Evolutionary conservation across 2,329 filamentous ascomycete species (phyloP), one percentile per base, ranked within the genome.

Genomic region (Cadophora malorum): DNA sequence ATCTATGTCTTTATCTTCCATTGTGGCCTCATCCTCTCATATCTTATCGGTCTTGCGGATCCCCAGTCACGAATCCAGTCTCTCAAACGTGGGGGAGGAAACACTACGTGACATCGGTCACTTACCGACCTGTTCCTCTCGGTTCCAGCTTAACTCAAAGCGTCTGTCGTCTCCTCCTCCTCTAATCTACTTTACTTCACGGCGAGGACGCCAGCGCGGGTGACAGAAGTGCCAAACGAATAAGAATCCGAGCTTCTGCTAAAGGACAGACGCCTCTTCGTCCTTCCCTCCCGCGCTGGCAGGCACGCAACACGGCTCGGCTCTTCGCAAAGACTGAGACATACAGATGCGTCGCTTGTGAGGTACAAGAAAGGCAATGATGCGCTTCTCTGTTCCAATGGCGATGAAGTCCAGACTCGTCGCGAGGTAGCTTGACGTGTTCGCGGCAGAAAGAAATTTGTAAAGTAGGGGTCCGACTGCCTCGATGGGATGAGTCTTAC

Each of bases 281-380:
- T 31, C n/a, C 12, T 25, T n/a, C 38, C 21, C 33, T 25, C n/a
- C n/a, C 21, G n/a, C n/a, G 19, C 45, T 21, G 45, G 45, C 56
- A 28, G 16, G 16, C 8, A 58, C 21, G 56, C 16, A 45, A 45
- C 33, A 59, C 56, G 56, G 35, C 56, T 59, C 56, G 56, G 56
- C 33, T 59, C 33, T 41, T 59, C 21, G 12, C 28, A 38, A 23
- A 8, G 4, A 23, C 8, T 38, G 55, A 58, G 55, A 53, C 52
- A 33, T 55, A 41, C 35, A 38, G 14, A 38, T 25, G 2, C 21
- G 55, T 25, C 55, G 7, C 21, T 28, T 41, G 53, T 59, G 3
- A 12, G 19, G 55, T 23, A 41, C 33, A 23, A 59, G 55, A 59
- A 45, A 41, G 56, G 56, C 33, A 59, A 41, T 59, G 56, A 45